Evolutionary conservation across 257 asterid genomes (phyloP).

Genomic region (Cruciata laevipes): DNA sequence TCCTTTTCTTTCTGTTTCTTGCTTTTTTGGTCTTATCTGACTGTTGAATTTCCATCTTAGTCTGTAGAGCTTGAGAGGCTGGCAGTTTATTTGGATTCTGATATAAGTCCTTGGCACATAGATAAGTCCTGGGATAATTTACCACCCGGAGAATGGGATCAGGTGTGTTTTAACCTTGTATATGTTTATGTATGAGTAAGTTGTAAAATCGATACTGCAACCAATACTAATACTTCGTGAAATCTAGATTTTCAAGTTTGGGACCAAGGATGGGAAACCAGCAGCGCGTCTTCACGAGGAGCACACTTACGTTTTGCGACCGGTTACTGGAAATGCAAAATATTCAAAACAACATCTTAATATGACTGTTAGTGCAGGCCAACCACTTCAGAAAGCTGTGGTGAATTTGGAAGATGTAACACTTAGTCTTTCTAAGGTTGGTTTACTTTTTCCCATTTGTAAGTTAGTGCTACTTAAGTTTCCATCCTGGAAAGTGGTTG

Average conservation of each 20-base stretch:
- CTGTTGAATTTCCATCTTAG: slow-evolving; percentile 33
- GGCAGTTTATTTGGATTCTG: slow-evolving; percentile 88
- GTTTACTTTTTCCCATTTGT: slow-evolving; percentile 15
- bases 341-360: slow-evolving; percentile 68
- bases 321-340: slow-evolving; percentile 88
- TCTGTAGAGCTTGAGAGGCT: slow-evolving; percentile 81
- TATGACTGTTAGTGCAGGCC: slow-evolving; percentile 43
- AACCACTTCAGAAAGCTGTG: slow-evolving; percentile 67
- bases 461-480: background rate
- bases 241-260: slow-evolving; percentile 72
- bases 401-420: slow-evolving; percentile 91
- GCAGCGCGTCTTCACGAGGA: slow-evolving; percentile 36
- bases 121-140: slow-evolving; percentile 78
- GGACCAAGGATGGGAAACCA: slow-evolving; percentile 76
- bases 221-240: slow-evolving; percentile 11
- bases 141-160: slow-evolving; percentile 75
- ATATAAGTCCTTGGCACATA: slow-evolving; percentile 65
- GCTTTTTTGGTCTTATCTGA: slow-evolving; percentile 9
- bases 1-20: slow-evolving; percentile 5
- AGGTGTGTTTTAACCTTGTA: slow-evolving; percentile 41
- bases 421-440: slow-evolving; percentile 86
- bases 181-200: slow-evolving; percentile 10
- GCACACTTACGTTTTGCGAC: slow-evolving; percentile 76
- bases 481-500: background rate
- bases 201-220: slow-evolving; percentile 17